Evolutionary conservation across 1,284 basidiomycete genomes (phyloP), one percentile per base, ranked within the genome.

Genomic region (Naganishia cerealis): DNA sequence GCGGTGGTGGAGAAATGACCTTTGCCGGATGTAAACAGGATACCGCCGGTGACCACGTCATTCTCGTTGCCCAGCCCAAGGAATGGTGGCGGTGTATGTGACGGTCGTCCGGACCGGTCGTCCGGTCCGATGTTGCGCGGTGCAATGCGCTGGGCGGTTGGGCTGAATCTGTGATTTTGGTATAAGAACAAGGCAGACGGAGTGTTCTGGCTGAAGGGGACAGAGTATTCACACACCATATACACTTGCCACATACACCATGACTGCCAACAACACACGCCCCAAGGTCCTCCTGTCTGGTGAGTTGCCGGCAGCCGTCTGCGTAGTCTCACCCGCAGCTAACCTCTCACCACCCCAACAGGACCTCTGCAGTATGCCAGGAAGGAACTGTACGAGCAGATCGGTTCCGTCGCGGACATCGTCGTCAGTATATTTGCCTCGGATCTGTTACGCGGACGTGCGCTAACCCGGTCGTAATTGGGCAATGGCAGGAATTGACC

Each of bases 401-500:
- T 68, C 56, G 62, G 62, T 15, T 21, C 62, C 4, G 48, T 68
- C 29, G 67, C 67, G 13, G 67, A 68, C 33, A 65, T 68, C 21
- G 62, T 68, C 18, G 67, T 68, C 18, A 29, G 58, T 62, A 0
- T 54, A 21, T 15, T n/a, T 54, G 0, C 61, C 7, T 39, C 26
- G 33, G 26, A n/a, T 18, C 10, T 21, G 26, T 43, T 12, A 1
- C 18, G 2, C 39, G n/a, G 5, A 7, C 21, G n/a, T 9, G 21
- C 15, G 15, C 46, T 50, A 7, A 50, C 46, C 21, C 21, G n/a
- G n/a, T 2, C 40, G 15, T 36, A 29, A 54, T 42, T 24, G 61
- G 9, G 46, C 16, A 33, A n/a, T 18, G 33, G 3, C 62, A 90
- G 88, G 81, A 77, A 65, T 86, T 91, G 79, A 85, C 88, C 76